These are phyloP conservation scores for Meyerozyma athensensis DNA, from an alignment of 1,139 yeast species.

Conservation along the genomic window DNA sequence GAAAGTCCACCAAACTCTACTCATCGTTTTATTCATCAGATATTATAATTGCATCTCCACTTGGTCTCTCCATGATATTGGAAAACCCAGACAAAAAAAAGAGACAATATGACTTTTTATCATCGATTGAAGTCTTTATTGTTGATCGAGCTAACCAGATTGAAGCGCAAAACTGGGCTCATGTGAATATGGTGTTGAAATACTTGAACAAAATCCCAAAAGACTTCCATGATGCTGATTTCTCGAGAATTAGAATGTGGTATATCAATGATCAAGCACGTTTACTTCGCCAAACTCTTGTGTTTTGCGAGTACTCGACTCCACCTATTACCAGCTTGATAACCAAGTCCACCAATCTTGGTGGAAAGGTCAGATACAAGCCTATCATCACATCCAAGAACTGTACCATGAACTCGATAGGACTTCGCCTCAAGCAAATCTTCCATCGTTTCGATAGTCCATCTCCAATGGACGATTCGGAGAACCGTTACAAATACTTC, in stretches of 20 bases:
- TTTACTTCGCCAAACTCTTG: constrained; percentile 69
- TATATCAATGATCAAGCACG: constrained; percentile 80
- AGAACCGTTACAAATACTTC: constrained; percentile 74
- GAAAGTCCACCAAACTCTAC: constrained; percentile 80
- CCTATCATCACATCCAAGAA: constrained; percentile 29
- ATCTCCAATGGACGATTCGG: constrained; percentile 65
- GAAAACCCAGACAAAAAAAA: constrained; percentile 60
- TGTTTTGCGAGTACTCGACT: constrained; percentile 68
- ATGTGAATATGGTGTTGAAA: constrained; percentile 65
- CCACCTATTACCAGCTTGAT: constrained; percentile 75
- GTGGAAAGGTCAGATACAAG: constrained; percentile 61
- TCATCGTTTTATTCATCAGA: constrained; percentile 84
- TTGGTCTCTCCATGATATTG: constrained; percentile 79
- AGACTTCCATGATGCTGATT: constrained; percentile 79
- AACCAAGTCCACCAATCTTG: constrained; percentile 54
- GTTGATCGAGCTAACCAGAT: constrained; percentile 83
- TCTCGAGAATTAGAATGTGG: constrained; percentile 90
- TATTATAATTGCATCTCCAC: constrained; percentile 84
- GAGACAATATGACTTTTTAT: constrained; percentile 65
- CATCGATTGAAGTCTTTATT: constrained; percentile 78
- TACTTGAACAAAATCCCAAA: constrained; percentile 74
- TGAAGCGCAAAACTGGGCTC: constrained; percentile 93
- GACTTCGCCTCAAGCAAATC: constrained; percentile 62
- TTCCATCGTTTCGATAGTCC: constrained; percentile 64
- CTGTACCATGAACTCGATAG: constrained; percentile 48